Percentiles rank a stretch among this genome's conserved stretches.
phyloP scores from a whole-genome alignment of 352 stramenopile genomes.

The Pythium sukuiense region DNA sequence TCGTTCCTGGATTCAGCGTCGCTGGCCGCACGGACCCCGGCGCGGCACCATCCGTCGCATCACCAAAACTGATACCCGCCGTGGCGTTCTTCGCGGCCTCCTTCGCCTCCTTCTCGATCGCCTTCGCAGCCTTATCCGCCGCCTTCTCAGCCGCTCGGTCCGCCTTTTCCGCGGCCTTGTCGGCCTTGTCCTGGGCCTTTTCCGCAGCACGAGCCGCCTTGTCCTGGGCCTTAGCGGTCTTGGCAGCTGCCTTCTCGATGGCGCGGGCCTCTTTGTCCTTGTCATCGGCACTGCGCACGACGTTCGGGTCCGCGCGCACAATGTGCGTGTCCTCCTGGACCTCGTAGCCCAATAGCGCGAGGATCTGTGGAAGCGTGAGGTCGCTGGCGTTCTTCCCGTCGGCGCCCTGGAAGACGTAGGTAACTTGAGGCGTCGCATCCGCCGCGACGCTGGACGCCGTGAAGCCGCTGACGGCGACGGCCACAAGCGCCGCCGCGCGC shows the following conservation, averaged over 20 bases:
- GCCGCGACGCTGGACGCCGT: background rate
- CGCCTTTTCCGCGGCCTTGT: slow-evolving; percentile 17
- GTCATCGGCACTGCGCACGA: slow-evolving; percentile 8
- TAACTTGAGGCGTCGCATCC: background rate
- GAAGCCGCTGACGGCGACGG: background rate
- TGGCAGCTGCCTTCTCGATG: slow-evolving; percentile 13
- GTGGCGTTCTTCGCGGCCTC: slow-evolving; percentile 10
- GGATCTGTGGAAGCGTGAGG: slow-evolving; percentile 22
- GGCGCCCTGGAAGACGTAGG: slow-evolving; percentile 17
- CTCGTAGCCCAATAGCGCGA: slow-evolving; percentile 20
- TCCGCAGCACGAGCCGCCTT: slow-evolving; percentile 1
- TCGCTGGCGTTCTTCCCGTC: slow-evolving; percentile 9
- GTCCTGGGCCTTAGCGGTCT: background rate
- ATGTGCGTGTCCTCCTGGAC: slow-evolving; percentile 14
- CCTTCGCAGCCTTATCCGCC: slow-evolving; percentile 10
- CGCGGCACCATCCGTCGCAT: background rate
- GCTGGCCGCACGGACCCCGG: slow-evolving; percentile 7
- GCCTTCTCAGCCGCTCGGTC: slow-evolving; percentile 16
- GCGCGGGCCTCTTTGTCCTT: slow-evolving; percentile 18
- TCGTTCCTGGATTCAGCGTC: slow-evolving; percentile 8
- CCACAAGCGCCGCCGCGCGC: background rate
- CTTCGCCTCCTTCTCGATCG: slow-evolving; percentile 11
- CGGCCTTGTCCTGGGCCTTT: slow-evolving; percentile 13
- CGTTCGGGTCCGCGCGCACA: slow-evolving; percentile 15
- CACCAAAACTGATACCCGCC: slow-evolving; percentile 13